Evolutionary conservation across 352 stramenopile species (phyloP).

Genomic region (Globisporangium alternatum): DNA sequence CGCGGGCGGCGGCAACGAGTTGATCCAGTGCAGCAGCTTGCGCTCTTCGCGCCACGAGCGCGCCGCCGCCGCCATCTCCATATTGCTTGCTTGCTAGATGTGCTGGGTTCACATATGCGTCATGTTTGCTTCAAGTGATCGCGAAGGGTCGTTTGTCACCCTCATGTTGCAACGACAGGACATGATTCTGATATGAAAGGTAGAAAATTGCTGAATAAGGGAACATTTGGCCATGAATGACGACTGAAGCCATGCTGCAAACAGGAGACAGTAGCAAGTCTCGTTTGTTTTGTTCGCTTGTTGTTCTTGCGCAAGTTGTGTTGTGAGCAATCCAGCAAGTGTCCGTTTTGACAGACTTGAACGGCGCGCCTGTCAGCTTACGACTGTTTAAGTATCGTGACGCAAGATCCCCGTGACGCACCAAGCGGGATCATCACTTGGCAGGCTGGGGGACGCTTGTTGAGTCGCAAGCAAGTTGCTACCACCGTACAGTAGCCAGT

Average conservation of each 20-base stretch:
- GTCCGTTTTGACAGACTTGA: not conserved
- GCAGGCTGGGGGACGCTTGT: not conserved
- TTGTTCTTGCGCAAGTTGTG: not conserved
- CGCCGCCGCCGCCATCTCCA: not conserved
- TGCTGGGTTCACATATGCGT: no score
- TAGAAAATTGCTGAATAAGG: not conserved
- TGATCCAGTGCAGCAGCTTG: constrained; percentile 70
- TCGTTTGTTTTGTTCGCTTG: not conserved
- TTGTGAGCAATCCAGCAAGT: not conserved
- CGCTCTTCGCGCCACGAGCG: constrained; percentile 12
- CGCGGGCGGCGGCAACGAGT: constrained; percentile 56
- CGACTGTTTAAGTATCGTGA: not conserved
- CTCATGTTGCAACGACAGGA: not conserved
- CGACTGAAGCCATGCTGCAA: not conserved
- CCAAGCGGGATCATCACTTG: no score
- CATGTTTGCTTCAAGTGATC: not conserved
- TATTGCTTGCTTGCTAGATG: not conserved
- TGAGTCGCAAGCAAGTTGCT: not conserved
- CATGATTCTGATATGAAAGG: no score
- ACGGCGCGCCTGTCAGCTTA: not conserved
- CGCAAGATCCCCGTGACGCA: not conserved
- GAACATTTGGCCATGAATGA: not conserved
- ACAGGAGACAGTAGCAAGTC: not conserved
- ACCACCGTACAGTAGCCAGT: not conserved
- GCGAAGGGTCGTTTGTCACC: not conserved